Conservation (phyloP, 345 rosid species). For the Raphanus sativus region DNA sequence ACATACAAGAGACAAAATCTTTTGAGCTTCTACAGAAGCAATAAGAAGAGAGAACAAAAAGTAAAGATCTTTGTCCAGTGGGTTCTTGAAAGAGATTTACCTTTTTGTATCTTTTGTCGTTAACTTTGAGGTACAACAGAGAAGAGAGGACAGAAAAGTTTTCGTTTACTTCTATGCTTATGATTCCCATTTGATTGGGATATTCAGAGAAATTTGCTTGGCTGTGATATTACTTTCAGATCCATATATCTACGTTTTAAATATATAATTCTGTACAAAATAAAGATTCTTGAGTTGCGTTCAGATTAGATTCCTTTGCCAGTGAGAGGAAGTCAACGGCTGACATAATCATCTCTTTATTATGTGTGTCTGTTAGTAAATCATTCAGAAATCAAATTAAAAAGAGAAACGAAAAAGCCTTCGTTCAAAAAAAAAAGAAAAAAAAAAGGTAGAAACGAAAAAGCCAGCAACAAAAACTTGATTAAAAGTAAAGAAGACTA, state of each 20-base stretch:
- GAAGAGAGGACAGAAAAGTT: neutral
- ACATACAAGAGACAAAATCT: neutral
- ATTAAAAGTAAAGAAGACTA: neutral
- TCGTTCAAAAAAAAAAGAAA: no score
- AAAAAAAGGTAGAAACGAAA: no score
- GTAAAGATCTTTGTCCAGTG: conserved; percentile 9
- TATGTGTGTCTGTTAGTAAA: neutral
- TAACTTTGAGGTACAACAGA: neutral
- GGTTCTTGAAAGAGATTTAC: conserved; percentile 8
- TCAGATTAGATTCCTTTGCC: neutral
- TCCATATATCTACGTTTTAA: conserved; percentile 8
- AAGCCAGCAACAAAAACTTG: neutral
- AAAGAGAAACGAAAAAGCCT: neutral
- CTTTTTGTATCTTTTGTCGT: conserved; percentile 15
- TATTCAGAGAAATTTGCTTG: conserved; percentile 5
- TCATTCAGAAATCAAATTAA: neutral
- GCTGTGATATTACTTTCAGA: conserved; percentile 16
- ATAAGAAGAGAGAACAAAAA: conserved; percentile 2
- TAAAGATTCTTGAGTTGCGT: conserved; percentile 15
- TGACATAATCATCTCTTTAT: conserved; percentile 2
- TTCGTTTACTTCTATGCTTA: neutral
- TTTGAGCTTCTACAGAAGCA: neutral
- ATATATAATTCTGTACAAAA: neutral
- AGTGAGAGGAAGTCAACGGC: conserved; percentile 21
- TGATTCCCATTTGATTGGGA: conserved; percentile 4